phyloP scores from a whole-genome alignment of 768 basidiomycete species.

The Mycena pura region DNA sequence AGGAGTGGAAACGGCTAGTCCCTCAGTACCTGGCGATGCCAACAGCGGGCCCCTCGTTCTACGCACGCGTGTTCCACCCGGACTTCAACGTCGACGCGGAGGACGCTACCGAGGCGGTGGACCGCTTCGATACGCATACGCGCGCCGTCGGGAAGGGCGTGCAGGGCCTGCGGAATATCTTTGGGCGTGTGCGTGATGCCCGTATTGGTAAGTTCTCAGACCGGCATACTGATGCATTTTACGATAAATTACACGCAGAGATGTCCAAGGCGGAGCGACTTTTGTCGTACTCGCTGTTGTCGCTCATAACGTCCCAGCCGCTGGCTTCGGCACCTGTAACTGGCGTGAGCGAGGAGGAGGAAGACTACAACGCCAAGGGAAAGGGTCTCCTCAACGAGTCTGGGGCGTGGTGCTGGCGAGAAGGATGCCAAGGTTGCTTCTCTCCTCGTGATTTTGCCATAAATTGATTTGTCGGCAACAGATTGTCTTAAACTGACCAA shows the following conservation, averaged over 20 bases:
- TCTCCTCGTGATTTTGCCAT: background rate
- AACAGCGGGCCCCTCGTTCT: conserved; percentile 78
- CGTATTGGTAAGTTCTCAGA: conserved; percentile 59
- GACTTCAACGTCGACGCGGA: conserved; percentile 82
- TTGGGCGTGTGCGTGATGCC: conserved; percentile 67
- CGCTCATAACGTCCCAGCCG: conserved; percentile 75
- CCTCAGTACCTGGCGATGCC: conserved; percentile 66
- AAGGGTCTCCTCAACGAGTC: conserved; percentile 71
- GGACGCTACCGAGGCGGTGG: conserved; percentile 65
- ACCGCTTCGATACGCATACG: conserved; percentile 70
- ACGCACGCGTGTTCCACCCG: conserved; percentile 82
- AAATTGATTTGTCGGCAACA: conserved; percentile 31
- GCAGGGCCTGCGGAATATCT: conserved; percentile 67
- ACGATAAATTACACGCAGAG: conserved; percentile 49
- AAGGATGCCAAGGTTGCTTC: conserved; percentile 68
- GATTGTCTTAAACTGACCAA: conserved; percentile 83
- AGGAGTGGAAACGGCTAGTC: conserved; percentile 78
- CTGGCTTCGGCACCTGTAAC: conserved; percentile 55
- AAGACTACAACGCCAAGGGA: conserved; percentile 43
- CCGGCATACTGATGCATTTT: background rate
- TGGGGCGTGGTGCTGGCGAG: conserved; percentile 89
- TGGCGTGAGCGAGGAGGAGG: conserved; percentile 58
- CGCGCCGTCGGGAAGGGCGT: conserved; percentile 73
- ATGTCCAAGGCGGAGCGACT: conserved; percentile 81
- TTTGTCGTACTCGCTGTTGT: conserved; percentile 75